Conservation (phyloP, 441 rosid species). For the Pelargonium fulgidum region DNA sequence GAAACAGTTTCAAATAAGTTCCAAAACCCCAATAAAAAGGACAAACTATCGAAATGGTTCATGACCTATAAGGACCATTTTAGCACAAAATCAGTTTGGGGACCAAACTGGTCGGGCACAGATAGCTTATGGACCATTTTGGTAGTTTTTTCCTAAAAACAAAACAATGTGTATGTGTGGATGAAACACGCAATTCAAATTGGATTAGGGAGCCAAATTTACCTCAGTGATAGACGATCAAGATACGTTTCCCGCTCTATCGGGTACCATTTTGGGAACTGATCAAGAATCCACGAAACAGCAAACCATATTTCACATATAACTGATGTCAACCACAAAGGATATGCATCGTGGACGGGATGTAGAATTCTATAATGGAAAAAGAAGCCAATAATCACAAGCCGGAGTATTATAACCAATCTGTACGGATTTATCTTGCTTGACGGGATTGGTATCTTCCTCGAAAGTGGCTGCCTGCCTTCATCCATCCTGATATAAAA, state of each 20-base stretch:
- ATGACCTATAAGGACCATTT: too few relatives aligned
- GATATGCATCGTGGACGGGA: slow-evolving; percentile 81
- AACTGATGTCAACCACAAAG: slow-evolving; percentile 83
- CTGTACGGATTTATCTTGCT: slow-evolving; percentile 91
- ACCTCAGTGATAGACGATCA: slow-evolving; percentile 87
- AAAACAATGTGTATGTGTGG: background rate
- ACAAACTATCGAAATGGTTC: too few relatives aligned
- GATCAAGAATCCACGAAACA: slow-evolving; percentile 91
- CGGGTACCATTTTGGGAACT: slow-evolving; percentile 93
- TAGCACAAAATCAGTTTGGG: background rate
- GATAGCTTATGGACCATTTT: background rate
- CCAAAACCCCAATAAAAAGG: background rate
- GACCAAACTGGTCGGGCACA: background rate
- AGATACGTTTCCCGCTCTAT: slow-evolving; percentile 85
- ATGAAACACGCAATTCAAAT: background rate
- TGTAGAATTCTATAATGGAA: slow-evolving; percentile 85
- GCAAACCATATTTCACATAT: slow-evolving; percentile 99
- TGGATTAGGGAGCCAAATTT: background rate
- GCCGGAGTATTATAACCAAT: slow-evolving; percentile 65
- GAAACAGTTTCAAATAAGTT: background rate
- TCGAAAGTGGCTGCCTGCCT: slow-evolving; percentile 92
- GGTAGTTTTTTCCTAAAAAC: background rate
- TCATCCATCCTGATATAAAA: slow-evolving; percentile 77
- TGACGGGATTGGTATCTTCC: slow-evolving; percentile 79
- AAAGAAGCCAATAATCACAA: slow-evolving; percentile 73